These are phyloP conservation scores for Kwoniella sp. DNA, from an alignment of 768 basidiomycete genomes.

Conservation along the genomic window DNA sequence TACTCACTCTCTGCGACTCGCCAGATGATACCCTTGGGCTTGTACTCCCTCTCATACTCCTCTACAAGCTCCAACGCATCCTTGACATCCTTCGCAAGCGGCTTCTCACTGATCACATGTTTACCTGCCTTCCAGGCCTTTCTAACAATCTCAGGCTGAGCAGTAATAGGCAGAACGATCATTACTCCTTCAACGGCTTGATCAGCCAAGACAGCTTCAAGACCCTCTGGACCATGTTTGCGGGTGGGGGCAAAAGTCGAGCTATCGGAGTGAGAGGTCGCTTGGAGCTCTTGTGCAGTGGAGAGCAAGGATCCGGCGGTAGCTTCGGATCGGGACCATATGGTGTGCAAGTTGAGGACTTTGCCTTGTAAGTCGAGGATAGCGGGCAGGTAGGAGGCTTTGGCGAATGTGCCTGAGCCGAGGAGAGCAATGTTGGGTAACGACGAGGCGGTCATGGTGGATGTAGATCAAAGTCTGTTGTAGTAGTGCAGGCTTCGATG, in stretches of 20 bases:
- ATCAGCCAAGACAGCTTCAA: constrained; percentile 63
- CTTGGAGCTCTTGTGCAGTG: constrained; percentile 59
- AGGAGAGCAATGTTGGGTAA: constrained; percentile 69
- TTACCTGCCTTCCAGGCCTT: constrained; percentile 67
- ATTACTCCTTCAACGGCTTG: constrained; percentile 73
- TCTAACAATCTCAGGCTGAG: constrained; percentile 70
- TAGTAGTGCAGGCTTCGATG: not conserved
- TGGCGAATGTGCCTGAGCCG: constrained; percentile 67
- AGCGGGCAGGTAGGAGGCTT: constrained; percentile 70
- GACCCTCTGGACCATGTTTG: constrained; percentile 38
- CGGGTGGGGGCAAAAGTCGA: constrained; percentile 47
- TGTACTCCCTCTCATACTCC: constrained; percentile 67
- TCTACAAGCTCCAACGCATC: constrained; percentile 67
- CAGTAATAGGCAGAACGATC: constrained; percentile 73
- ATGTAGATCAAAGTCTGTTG: too few species aligned
- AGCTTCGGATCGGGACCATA: constrained; percentile 76
- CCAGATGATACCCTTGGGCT: constrained; percentile 72
- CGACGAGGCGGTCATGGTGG: constrained; percentile 17
- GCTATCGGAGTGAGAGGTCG: constrained; percentile 55
- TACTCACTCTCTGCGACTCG: constrained; percentile 76
- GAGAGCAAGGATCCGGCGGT: constrained; percentile 59
- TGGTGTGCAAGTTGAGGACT: constrained; percentile 64
- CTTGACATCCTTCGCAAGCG: constrained; percentile 71
- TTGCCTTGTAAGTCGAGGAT: constrained; percentile 66
- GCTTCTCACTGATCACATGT: constrained; percentile 87